A percentile compares a stretch with the other conserved stretches of the same genome.
Conservation (phyloP, 1,284 basidiomycete genomes). For the Cryptococcus maquisensis region DNA sequence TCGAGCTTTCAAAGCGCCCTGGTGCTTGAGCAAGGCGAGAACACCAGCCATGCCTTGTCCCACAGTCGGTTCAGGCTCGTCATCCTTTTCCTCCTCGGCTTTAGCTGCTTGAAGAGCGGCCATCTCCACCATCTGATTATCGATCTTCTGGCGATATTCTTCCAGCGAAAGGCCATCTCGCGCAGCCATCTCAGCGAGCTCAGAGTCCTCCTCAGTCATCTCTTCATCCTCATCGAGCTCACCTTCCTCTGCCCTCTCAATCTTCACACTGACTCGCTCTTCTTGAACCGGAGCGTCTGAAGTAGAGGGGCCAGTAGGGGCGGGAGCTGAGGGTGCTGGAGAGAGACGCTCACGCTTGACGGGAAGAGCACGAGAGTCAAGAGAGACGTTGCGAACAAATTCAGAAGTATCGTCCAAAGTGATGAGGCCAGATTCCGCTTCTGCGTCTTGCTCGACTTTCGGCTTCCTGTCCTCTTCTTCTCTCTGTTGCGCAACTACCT, state of each 20-base stretch:
- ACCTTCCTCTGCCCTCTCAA: constrained; percentile 45
- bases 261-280: constrained; percentile 53
- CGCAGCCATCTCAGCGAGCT: constrained; percentile 47
- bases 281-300: constrained; percentile 41
- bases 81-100: neutral
- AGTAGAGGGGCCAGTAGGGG: constrained; percentile 2
- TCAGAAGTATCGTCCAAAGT: constrained; percentile 97
- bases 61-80: constrained; percentile 61
- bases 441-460: constrained; percentile 57
- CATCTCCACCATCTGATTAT: constrained; percentile 44
- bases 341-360: constrained; percentile 41
- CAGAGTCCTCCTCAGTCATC: constrained; percentile 64
- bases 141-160: constrained; percentile 47
- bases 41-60: constrained; percentile 81
- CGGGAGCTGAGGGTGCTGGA: constrained; percentile 23
- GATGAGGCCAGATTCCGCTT: constrained; percentile 61
- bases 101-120: constrained; percentile 46
- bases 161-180: constrained; percentile 46
- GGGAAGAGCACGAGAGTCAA: constrained; percentile 39
- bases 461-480: constrained; percentile 51
- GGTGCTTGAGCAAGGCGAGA: constrained; percentile 79
- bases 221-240: constrained; percentile 53
- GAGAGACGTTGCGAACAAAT: constrained; percentile 85
- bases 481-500: constrained; percentile 58
- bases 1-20: constrained; percentile 75